Evolutionary conservation across 148 eudicot genomes (phyloP), one percentile per base, ranked within the genome.

Genomic region (Fagopyrum homotropicum): DNA sequence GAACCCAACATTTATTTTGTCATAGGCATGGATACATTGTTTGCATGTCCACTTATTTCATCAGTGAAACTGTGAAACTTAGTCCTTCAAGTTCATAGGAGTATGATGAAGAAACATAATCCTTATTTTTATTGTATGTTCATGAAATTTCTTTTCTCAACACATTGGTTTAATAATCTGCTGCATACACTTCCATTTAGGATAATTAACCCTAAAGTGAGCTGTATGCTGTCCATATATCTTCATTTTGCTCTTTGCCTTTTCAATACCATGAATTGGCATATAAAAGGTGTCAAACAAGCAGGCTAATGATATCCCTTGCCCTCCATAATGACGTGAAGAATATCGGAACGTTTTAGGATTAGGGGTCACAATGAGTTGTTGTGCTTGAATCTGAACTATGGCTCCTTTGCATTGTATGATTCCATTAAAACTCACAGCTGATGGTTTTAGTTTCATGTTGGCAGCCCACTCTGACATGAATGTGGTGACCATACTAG

Each of bases 401-500:
- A 77, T 30, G 17, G 47, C 61, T 75, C 17, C 10, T 71, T 49
- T 10, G 12, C 15, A 8, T 44, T 17, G 43, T 7, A 22, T 4
- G 5, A 40, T 14, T 61, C 44, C 49, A 57, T 8, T 1, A 5
- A n/a, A 19, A 17, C 22, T 50, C 4, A 2, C 5, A 4, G 9
- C 35, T 35, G 56, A 16, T 64, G 46, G 47, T 72, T 14, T 64
- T 68, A 66, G 4, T 66, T 66, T 66, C 68, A 61, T 72, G 51
- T 16, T 77, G 73, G 85, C 98, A 94, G 98, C 97, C 76, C 93
- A 91, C 73, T 94, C 97, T 0, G 98, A 94, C 81, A 94, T 94
- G 98, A 94, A 94, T 48, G 98, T 94, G 71, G 97, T 94, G 17
- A 91, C 96, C 0, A 90, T 94, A 84, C 88, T 94, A 11, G 93